A percentile compares a stretch with the other conserved stretches of the same genome.
phyloP scores from a whole-genome alignment of 2,329 filamentous ascomycete genomes.

The Paecilomyces sp. region DNA sequence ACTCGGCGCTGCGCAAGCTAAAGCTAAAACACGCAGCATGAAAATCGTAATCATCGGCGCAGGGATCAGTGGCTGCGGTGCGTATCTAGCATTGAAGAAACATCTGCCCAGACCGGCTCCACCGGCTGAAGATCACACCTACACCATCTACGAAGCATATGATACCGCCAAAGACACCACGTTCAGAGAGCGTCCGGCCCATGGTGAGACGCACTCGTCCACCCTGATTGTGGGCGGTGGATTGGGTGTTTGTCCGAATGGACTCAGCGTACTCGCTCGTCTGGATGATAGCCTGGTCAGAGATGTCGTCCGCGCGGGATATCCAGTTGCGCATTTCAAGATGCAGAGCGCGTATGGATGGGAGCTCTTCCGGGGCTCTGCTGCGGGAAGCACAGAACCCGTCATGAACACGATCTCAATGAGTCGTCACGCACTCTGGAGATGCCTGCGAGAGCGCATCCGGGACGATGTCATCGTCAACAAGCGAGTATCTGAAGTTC shows the following conservation, averaged over 20 bases:
- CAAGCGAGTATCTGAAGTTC: conserved; percentile 23
- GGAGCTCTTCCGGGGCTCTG: conserved; percentile 19
- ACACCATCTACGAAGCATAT: conserved; percentile 36
- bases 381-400: conserved; percentile 6
- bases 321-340: conserved; percentile 23
- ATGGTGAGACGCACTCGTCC: conserved; percentile 20
- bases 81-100: conserved; percentile 34
- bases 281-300: conserved; percentile 27
- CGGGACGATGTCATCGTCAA: conserved; percentile 25
- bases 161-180: conserved; percentile 20
- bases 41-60: conserved; percentile 39
- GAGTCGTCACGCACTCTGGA: conserved; percentile 34
- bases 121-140: conserved; percentile 16
- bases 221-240: conserved; percentile 31
- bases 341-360: conserved; percentile 29
- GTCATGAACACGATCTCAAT: conserved; percentile 26
- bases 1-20: background rate
- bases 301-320: conserved; percentile 26
- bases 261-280: conserved; percentile 30
- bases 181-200: conserved; percentile 8
- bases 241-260: conserved; percentile 33
- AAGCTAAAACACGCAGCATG: conserved; percentile 17
- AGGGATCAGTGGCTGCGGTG: conserved; percentile 33
- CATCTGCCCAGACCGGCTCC: conserved; percentile 22
- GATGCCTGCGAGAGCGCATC: conserved; percentile 26